Conservation (phyloP, 768 basidiomycete genomes). For the Amanita jacksonii region DNA sequence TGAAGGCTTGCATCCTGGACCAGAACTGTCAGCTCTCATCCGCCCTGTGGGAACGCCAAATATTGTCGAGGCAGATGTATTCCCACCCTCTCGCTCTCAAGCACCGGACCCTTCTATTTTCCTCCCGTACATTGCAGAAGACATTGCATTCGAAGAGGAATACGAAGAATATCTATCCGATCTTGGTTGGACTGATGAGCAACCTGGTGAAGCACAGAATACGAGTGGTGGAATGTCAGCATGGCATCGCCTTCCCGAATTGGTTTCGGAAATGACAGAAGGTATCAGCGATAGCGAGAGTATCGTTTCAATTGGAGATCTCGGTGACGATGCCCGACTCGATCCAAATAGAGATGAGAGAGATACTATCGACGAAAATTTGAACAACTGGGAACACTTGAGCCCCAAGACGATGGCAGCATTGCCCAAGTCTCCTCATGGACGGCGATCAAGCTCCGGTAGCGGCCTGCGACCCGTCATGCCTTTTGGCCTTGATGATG, state of each 20-base stretch:
- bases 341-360: constrained; percentile 52
- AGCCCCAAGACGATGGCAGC: constrained; percentile 93
- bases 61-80: constrained; percentile 79
- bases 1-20: constrained; percentile 67
- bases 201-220: constrained; percentile 29
- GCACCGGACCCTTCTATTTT: constrained; percentile 78
- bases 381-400: constrained; percentile 99
- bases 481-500: constrained; percentile 68
- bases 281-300: constrained; percentile 93
- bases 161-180: constrained; percentile 96
- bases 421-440: constrained; percentile 84
- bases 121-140: constrained; percentile 87
- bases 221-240: constrained; percentile 38
- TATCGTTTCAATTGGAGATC: constrained; percentile 80
- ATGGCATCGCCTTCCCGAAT: constrained; percentile 75
- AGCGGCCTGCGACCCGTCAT: constrained; percentile 74
- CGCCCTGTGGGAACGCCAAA: constrained; percentile 71
- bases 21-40: constrained; percentile 66
- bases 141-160: constrained; percentile 91
- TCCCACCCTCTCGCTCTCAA: constrained; percentile 87
- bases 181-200: constrained; percentile 63
- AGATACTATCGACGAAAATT: constrained; percentile 65
- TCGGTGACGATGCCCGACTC: constrained; percentile 70
- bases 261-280: constrained; percentile 75
- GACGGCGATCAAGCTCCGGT: constrained; percentile 79